Evolutionary conservation across 768 basidiomycete species (phyloP), one percentile per base, ranked within the genome.

Genomic region (Trametes cingulata): DNA sequence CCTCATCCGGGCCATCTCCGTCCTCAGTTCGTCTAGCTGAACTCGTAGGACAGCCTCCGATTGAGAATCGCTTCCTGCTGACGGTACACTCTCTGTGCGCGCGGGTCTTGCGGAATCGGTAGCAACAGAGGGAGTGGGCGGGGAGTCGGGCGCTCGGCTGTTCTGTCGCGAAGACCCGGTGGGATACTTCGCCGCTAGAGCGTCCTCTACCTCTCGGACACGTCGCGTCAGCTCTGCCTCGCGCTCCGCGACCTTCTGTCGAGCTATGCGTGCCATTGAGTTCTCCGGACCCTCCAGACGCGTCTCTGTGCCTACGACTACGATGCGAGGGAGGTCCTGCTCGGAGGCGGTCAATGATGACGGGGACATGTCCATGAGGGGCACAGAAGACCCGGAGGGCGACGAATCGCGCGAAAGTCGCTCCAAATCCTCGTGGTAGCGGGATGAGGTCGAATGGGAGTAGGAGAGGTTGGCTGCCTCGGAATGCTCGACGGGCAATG

Each of bases 181-280:
- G 43, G 48, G 20, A 39, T 40, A 45, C 22, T 45, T 56, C 22
- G 45, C 42, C 25, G 47, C 47, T 25, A 57, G 27, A 8, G 56
- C 56, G 12, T 39, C 25, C 33, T 58, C 43, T 29, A 52, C 43
- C 43, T 58, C 57, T 7, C 36, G 57, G 17, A 52, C 51, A 9
- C 57, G 57, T 3, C 46, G 46, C 19, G 29, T 54, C 12, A 54
- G 52, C 59, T 60, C 52, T 17, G 52, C 52, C 33, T 60, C 59
- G n/a, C 46, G 52, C 8, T 54, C 39, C 6, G 59, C 45, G 19
- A 55, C 41, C 40, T 49, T 25, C 20, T 50, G 47, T 15, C 52
- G 53, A 22, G 60, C 60, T 14, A 55, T 47, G 39, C 52, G 57
- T 2, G 57, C 51, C 52, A 60, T 53, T 1, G 51, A 52, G 51